Evolutionary conservation across 495 filamentous ascomycete genomes (phyloP), one percentile per base, ranked within the genome.

Genomic region (Opeltia flavorubescens): DNA sequence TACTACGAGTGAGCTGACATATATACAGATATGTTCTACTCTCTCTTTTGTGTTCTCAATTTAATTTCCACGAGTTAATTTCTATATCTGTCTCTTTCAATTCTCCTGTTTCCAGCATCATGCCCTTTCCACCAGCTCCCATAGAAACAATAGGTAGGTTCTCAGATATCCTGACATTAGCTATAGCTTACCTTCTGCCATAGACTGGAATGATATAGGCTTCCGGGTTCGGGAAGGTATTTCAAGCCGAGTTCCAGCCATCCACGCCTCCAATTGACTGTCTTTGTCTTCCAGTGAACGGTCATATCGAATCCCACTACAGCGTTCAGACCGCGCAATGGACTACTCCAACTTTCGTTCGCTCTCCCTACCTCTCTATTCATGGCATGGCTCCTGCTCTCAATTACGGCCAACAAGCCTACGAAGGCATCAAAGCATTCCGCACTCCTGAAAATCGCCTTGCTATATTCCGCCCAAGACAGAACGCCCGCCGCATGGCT

Each of bases 371-470:
- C 67, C 74, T 95, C 48, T 72, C 74, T 44, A 75, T 95, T 55
- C 89, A 94, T 64, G 88, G 87, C 50, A 86, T 95, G 80, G 77
- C 85, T 0, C 89, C 88, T 0, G 89, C 72, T 28, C 74, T 95
- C 35, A 95, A 95, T 70, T 95, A 95, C 59, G 88, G 83, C 34
- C 84, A 91, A 54, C 88, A 95, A 67, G 88, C 85, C 40, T 95
- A 89, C 71, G 88, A 95, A 55, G 88, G 88, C 8, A 72, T 94
- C 47, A 95, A 94, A 62, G 86, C 88, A 43, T 93, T 94, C 72
- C 85, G 89, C 29, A 71, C 73, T 28, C 77, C 81, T 29, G 61
- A 74, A 52, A 55, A 66, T 45, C 56, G 64, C 26, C 84, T 94
- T 59, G 70, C 76, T 50, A 71, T 94, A 53, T 94, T 94, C 74